Base-by-base conservation (phyloP, 164 flowering plant genomes). In the Nelumbo lutea region DNA sequence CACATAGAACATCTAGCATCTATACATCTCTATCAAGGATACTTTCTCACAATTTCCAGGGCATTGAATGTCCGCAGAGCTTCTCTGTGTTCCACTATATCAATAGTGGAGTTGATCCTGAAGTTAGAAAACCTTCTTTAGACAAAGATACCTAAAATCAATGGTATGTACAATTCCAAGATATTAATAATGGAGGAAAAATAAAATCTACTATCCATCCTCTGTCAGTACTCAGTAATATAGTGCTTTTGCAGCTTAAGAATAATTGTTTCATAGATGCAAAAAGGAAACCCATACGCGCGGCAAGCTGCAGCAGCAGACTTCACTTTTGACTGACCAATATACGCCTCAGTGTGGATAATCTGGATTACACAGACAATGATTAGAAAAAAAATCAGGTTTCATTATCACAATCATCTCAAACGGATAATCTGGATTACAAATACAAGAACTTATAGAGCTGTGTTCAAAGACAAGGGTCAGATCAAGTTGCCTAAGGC, bases 231-330 rank as follows among this genome's bases (percentile, higher is more conserved):
- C 27, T 27, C 27, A 27, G 27, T 0, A 27, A 27, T 0, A 27
- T 27, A 27, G 27, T 27, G 27, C 27, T 27, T 27, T 27, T 27
- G 27, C 27, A 27, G 27, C 27, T 43, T 3, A 6, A 10, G 4
- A 27, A 46, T 59, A 1, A 6, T 6, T 50, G 53, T 15, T 47
- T 61, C n/a, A 38, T 15, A 5, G 41, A 59, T 65, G 15, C 1
- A 58, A 50, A 42, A 14, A 14, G 45, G 40, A 42, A 55, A 10
- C 45, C 77, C 97, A 62, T 86, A 94, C 97, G 88, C 81, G 38
- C 77, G 90, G 77, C 98, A 94, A 79, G 97, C 83, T 73, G 91
- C 90, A 73, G 96, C 98, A 71, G 98, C 98, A 73, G 98, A 92
- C 76, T 86, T 83, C 45, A 92, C 97, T 81, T 95, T 95, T 27